These are phyloP conservation scores for Solanum pinnatisectum DNA, from an alignment of 257 asterid species.

Conservation along the genomic window DNA sequence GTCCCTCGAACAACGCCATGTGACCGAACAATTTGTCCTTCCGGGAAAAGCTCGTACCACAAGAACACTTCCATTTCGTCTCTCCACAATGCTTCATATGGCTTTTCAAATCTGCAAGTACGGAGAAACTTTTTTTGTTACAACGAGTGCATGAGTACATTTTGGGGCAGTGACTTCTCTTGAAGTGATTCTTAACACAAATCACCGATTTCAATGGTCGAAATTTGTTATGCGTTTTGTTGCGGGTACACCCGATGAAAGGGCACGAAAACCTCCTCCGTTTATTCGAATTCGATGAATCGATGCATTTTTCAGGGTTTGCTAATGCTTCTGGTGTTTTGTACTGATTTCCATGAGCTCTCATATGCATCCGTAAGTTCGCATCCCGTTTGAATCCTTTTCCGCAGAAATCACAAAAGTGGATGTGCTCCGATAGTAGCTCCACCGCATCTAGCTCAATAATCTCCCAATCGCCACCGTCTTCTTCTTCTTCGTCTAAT, in stretches of 20 bases:
- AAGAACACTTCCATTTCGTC: slow-evolving; percentile 75
- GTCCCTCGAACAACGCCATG: slow-evolving; percentile 86
- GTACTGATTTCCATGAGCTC: slow-evolving; percentile 85
- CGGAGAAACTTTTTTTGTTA: slow-evolving; percentile 73
- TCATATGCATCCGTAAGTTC: slow-evolving; percentile 93
- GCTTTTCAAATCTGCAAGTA: slow-evolving; percentile 80
- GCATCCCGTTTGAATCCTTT: slow-evolving; percentile 97
- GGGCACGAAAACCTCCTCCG: slow-evolving; percentile 73
- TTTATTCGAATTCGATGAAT: neutral
- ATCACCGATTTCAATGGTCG: slow-evolving; percentile 62
- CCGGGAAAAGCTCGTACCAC: slow-evolving; percentile 75
- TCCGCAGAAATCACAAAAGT: slow-evolving; percentile 81
- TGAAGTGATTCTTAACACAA: slow-evolving; percentile 87
- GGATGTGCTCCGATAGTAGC: slow-evolving; percentile 77
- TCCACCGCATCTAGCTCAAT: slow-evolving; percentile 75
- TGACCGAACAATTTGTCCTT: slow-evolving; percentile 94
- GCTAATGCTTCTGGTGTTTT: slow-evolving; percentile 74
- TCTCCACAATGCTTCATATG: slow-evolving; percentile 87
- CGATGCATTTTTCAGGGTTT: slow-evolving; percentile 41
- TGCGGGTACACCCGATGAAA: slow-evolving; percentile 60
- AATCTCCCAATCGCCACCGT: slow-evolving; percentile 35
- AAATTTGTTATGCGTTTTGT: slow-evolving; percentile 65
- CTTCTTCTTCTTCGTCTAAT: slow-evolving; percentile 2
- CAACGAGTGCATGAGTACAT: slow-evolving; percentile 68
- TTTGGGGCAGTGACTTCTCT: slow-evolving; percentile 92